Conservation (phyloP, 208 protist species). For the Trypanosoma boissoni region DNA sequence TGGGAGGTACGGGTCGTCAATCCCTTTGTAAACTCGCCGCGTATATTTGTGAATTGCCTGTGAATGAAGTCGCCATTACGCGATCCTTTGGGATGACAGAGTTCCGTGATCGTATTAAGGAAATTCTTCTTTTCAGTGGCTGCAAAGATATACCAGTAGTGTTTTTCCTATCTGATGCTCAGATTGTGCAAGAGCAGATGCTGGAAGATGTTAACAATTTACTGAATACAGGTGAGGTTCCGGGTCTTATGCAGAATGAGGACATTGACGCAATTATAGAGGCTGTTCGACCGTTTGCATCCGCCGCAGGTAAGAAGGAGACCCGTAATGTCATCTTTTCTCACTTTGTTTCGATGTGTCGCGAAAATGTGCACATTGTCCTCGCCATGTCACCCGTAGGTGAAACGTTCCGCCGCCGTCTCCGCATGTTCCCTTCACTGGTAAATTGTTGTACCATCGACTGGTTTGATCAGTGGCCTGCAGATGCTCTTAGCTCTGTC, state of each 20-base stretch:
- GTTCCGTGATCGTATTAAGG: constrained; percentile 94
- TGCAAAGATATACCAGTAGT: constrained; percentile 84
- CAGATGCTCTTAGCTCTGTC: constrained; percentile 91
- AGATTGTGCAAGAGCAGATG: constrained; percentile 95
- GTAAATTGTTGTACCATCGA: constrained; percentile 98
- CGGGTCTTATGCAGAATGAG: constrained; percentile 95
- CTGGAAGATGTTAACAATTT: constrained; percentile 98
- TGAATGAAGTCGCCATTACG: constrained; percentile 90
- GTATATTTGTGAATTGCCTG: constrained; percentile 90
- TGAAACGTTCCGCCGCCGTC: constrained; percentile 92
- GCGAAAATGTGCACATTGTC: constrained; percentile 95
- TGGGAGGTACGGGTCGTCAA: constrained; percentile 96
- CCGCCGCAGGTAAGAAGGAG: constrained; percentile 91
- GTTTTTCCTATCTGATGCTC: constrained; percentile 95
- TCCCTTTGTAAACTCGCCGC: constrained; percentile 94
- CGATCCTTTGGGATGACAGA: constrained; percentile 92
- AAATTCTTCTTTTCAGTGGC: constrained; percentile 84
- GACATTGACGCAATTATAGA: constrained; percentile 95
- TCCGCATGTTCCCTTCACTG: constrained; percentile 97
- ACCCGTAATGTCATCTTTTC: constrained; percentile 91
- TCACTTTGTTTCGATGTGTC: constrained; percentile 93
- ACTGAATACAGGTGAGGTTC: constrained; percentile 97
- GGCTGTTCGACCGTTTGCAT: constrained; percentile 74
- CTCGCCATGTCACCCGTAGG: constrained; percentile 96
- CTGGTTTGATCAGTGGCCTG: constrained; percentile 97